Conservation (phyloP, 805 yeast genomes). For the Lachancea meyersii region DNA sequence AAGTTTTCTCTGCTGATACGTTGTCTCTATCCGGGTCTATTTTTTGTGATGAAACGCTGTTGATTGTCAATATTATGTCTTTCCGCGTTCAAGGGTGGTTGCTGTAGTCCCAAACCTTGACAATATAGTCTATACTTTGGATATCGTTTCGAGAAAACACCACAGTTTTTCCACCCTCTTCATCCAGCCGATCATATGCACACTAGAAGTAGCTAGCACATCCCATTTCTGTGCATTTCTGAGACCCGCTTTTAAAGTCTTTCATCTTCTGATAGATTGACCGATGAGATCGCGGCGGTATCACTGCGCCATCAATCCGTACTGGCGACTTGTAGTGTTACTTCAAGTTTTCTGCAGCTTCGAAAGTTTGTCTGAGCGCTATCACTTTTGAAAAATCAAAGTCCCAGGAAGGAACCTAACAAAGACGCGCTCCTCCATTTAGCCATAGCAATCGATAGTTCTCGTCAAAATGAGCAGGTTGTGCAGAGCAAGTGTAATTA, state of each 20-base stretch:
- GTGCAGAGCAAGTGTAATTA: constrained; percentile 25
- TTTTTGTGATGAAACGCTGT: no score
- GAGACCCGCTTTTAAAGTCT: constrained; percentile 8
- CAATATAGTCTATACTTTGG: no score
- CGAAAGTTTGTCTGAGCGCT: constrained; percentile 3
- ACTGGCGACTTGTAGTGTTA: constrained; percentile 11
- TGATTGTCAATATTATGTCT: no score
- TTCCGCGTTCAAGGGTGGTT: no score
- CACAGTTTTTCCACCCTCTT: no score
- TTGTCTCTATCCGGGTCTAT: no score
- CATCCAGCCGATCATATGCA: neutral
- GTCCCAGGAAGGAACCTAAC: constrained; percentile 18
- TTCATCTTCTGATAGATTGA: neutral
- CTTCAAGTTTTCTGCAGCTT: constrained; percentile 6
- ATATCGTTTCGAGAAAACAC: no score
- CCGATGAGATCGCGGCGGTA: constrained; percentile 4
- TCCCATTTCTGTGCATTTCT: constrained; percentile 5
- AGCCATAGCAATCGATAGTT: constrained; percentile 27
- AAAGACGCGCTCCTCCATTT: constrained; percentile 29
- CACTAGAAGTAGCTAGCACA: constrained; percentile 5
- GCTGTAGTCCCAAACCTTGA: no score
- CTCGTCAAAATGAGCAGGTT: constrained; percentile 25
- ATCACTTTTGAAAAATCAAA: constrained; percentile 6
- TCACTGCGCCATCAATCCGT: constrained; percentile 12
- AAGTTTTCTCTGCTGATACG: no score